These are phyloP conservation scores for Fusarium anguioides DNA, from an alignment of 2,329 filamentous ascomycete species.

Conservation along the genomic window DNA sequence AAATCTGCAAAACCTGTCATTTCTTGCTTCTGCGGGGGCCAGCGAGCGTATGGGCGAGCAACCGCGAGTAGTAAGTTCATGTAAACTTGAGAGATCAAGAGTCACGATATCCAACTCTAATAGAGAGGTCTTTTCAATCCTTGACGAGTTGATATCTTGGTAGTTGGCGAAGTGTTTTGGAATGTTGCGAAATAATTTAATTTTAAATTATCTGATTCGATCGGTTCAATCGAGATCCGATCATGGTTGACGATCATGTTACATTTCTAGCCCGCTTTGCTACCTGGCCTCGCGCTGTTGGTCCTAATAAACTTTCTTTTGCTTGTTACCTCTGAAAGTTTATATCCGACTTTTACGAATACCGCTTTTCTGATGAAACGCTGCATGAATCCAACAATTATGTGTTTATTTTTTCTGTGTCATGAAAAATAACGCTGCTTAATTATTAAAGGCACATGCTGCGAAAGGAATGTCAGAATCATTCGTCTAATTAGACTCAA, in stretches of 20 bases:
- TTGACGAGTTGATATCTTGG: neutral
- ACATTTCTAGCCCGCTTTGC: neutral
- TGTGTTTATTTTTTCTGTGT: too few species aligned
- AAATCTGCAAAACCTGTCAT: neutral
- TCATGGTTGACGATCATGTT: slow-evolving; percentile 13
- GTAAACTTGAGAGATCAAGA: neutral
- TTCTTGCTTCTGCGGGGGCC: neutral
- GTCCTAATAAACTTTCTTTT: slow-evolving; percentile 15
- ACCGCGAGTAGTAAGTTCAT: neutral
- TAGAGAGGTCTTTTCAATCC: neutral
- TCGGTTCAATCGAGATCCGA: slow-evolving; percentile 42
- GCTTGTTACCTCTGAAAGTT: neutral
- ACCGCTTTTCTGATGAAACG: neutral
- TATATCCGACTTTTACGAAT: neutral
- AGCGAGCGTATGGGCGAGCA: neutral
- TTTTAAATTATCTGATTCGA: neutral
- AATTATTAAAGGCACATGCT: neutral
- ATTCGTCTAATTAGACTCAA: slow-evolving; percentile 21
- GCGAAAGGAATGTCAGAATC: neutral
- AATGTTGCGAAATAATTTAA: neutral
- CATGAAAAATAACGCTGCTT: too few species aligned
- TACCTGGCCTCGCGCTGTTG: slow-evolving; percentile 1
- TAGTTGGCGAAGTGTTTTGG: too few species aligned
- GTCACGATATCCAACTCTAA: neutral
- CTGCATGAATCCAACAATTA: neutral